Conservation (phyloP, 352 stramenopile genomes). For the Globisporangium alternatum region DNA sequence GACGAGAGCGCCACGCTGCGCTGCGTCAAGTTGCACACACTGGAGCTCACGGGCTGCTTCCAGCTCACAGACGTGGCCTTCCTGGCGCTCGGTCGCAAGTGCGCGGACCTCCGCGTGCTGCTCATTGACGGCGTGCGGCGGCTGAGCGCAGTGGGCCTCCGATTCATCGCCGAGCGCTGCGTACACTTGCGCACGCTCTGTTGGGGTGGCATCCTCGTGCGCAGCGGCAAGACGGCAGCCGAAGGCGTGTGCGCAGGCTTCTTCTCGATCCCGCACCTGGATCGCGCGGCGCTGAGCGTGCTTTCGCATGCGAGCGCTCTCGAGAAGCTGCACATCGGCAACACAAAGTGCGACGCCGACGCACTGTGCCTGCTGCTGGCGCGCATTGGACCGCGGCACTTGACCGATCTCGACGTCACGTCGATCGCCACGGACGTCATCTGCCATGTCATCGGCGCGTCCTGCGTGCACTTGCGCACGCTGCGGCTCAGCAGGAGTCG, state of each 20-base stretch:
- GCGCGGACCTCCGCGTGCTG: slow-evolving; percentile 37
- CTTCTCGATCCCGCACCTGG: slow-evolving; percentile 63
- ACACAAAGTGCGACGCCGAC: slow-evolving; percentile 50
- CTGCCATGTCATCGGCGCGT: slow-evolving; percentile 37
- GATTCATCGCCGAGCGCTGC: slow-evolving; percentile 34
- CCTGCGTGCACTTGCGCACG: slow-evolving; percentile 28
- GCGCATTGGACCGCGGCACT: slow-evolving; percentile 19
- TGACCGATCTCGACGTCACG: slow-evolving; percentile 57
- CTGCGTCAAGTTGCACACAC: slow-evolving; percentile 36
- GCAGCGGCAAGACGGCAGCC: slow-evolving; percentile 20
- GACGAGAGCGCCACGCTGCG: slow-evolving; percentile 22
- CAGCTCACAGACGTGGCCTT: slow-evolving; percentile 54
- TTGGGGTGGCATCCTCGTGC: slow-evolving; percentile 66
- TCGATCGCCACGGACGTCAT: slow-evolving; percentile 63
- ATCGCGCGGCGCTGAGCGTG: slow-evolving; percentile 24
- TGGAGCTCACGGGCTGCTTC: slow-evolving; percentile 72
- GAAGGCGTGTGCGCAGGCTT: slow-evolving; percentile 26
- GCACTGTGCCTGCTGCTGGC: slow-evolving; percentile 28
- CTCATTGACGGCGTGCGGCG: slow-evolving; percentile 60
- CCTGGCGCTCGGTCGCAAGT: slow-evolving; percentile 32
- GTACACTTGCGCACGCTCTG: slow-evolving; percentile 33
- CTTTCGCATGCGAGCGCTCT: slow-evolving; percentile 28
- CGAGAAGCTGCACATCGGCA: slow-evolving; percentile 50
- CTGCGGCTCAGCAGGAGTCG: slow-evolving; percentile 67
- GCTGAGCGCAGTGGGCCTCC: slow-evolving; percentile 28